Conservation (phyloP, 257 asterid genomes). For the Mitragyna speciosa region DNA sequence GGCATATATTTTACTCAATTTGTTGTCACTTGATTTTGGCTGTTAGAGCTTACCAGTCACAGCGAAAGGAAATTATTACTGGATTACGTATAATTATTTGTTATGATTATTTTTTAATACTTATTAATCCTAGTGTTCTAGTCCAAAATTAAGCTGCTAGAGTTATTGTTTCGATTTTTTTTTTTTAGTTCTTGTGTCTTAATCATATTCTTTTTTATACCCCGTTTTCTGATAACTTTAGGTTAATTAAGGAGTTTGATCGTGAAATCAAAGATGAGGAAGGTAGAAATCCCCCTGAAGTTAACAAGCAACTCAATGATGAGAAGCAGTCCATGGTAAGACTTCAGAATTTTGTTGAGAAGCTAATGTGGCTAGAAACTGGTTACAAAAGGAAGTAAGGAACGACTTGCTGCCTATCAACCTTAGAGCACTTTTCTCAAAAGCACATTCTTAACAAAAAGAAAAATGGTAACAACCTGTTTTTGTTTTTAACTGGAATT, state of each 20-base stretch:
- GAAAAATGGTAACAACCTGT: background rate
- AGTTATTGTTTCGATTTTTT: background rate
- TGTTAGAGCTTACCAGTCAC: background rate
- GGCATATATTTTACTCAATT: background rate
- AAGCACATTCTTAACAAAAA: background rate
- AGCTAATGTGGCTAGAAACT: background rate
- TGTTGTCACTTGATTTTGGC: background rate
- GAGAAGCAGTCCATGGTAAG: conserved; percentile 94
- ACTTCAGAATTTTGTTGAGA: background rate
- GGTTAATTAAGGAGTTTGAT: conserved; percentile 94
- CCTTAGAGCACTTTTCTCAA: background rate
- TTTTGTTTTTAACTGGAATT: background rate
- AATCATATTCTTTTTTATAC: background rate
- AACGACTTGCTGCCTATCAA: background rate
- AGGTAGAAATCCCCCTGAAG: conserved; percentile 65
- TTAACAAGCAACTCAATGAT: conserved; percentile 85
- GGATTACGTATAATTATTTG: background rate
- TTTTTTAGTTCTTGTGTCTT: background rate
- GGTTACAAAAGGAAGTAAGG: background rate
- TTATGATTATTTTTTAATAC: background rate
- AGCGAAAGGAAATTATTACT: background rate
- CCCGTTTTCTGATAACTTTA: conserved; percentile 18
- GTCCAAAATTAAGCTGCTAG: background rate
- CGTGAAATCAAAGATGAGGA: conserved; percentile 97
- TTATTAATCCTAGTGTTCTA: background rate